Percentiles rank a stretch among this genome's conserved stretches.
Evolutionary conservation across 108 stramenopile species (phyloP).

Genomic region (Pseudonitzschia pungens): DNA sequence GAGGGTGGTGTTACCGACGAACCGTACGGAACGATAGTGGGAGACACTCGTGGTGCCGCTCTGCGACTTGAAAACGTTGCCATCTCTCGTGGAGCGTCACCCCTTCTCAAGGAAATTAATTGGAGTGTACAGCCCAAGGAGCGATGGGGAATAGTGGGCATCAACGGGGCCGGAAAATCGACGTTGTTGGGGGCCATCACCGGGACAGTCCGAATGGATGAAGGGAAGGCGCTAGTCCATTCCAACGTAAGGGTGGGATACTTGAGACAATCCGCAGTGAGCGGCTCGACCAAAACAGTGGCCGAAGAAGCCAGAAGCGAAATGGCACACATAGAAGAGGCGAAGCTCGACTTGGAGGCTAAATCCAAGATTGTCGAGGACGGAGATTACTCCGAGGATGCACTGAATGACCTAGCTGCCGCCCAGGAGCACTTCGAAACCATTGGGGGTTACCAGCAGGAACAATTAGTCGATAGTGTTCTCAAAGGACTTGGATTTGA

Average conservation of each 20-base stretch:
- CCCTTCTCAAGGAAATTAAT: constrained; percentile 51
- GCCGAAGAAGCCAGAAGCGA: constrained; percentile 81
- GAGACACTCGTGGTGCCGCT: constrained; percentile 67
- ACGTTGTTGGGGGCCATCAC: constrained; percentile 68
- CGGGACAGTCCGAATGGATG: constrained; percentile 60
- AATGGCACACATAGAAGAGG: constrained; percentile 68
- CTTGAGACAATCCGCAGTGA: constrained; percentile 74
- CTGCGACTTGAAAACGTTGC: constrained; percentile 58
- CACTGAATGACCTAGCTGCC: constrained; percentile 55
- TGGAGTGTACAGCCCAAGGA: constrained; percentile 62
- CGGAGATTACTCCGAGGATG: constrained; percentile 59
- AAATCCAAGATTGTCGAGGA: constrained; percentile 34
- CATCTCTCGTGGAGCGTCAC: constrained; percentile 54
- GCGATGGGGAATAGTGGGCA: constrained; percentile 72
- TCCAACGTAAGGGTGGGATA: constrained; percentile 70
- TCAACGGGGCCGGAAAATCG: constrained; percentile 54
- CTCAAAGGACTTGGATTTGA: constrained; percentile 88
- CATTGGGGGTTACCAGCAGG: constrained; percentile 86
- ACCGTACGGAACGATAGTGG: constrained; percentile 23
- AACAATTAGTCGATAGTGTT: constrained; percentile 77
- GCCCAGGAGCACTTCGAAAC: constrained; percentile 68
- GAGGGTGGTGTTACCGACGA: neutral
- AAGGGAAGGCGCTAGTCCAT: constrained; percentile 54
- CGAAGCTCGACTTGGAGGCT: constrained; percentile 43
- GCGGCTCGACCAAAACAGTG: constrained; percentile 82